Conservation (phyloP, 2,329 filamentous ascomycete species). For the Fusarium lateritium region DNA sequence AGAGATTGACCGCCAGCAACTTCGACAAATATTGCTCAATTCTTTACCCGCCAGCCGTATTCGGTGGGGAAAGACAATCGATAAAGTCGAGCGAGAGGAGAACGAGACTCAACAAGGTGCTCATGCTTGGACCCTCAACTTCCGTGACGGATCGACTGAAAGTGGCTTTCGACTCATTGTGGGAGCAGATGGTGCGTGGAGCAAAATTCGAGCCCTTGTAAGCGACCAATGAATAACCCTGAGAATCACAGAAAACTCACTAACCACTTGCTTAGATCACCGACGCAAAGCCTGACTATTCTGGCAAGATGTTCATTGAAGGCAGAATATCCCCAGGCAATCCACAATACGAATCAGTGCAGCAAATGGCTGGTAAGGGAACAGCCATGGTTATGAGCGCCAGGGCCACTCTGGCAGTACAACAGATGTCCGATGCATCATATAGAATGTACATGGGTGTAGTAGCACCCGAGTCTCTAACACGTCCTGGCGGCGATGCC, state of each 20-base stretch:
- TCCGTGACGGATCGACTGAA: constrained; percentile 6
- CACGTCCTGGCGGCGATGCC: constrained; percentile 1
- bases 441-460: constrained; percentile 13
- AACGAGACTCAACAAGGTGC: background rate
- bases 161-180: constrained; percentile 12
- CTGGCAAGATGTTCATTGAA: background rate
- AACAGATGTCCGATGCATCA: constrained; percentile 4
- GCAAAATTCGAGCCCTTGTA: constrained; percentile 1
- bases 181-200: constrained; percentile 18
- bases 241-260: rapidly evolving
- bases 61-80: constrained; percentile 5
- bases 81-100: background rate
- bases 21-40: constrained; percentile 1
- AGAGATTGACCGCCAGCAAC: constrained; percentile 9
- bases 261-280: background rate
- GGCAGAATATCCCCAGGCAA: constrained; percentile 5
- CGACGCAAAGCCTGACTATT: background rate
- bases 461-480: background rate
- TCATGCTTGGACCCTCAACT: background rate
- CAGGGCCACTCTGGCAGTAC: background rate
- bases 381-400: constrained; percentile 13
- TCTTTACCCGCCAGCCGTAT: background rate
- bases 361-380: constrained; percentile 9
- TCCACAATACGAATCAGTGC: background rate
- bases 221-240: rapidly evolving